phyloP scores from a whole-genome alignment of 2,329 filamentous ascomycete species.

The Fusarium sp. region DNA sequence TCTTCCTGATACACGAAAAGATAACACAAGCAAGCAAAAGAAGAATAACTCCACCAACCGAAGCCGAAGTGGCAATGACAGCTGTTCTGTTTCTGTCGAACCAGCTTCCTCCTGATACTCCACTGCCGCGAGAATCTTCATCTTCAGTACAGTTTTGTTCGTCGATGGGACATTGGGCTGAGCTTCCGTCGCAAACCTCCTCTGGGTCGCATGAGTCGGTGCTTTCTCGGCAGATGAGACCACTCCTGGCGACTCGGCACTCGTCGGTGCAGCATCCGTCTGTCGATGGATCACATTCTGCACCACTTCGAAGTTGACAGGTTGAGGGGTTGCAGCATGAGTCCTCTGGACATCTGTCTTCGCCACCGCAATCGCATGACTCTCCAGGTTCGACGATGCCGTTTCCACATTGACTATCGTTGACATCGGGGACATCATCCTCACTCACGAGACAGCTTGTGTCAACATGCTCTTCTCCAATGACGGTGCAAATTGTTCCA shows the following conservation, averaged over 20 bases:
- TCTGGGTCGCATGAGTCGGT: slow-evolving; percentile 21
- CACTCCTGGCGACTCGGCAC: slow-evolving; percentile 15
- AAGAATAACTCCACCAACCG: slow-evolving; percentile 24
- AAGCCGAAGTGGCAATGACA: slow-evolving; percentile 27
- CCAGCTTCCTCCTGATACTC: slow-evolving; percentile 14
- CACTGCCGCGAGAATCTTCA: neutral
- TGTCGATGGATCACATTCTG: slow-evolving; percentile 22
- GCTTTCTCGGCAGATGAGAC: slow-evolving; percentile 15
- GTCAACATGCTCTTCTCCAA: slow-evolving; percentile 79
- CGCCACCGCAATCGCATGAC: slow-evolving; percentile 29
- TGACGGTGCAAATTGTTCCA: slow-evolving; percentile 86
- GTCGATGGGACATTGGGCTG: slow-evolving; percentile 25
- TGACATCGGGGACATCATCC: slow-evolving; percentile 82
- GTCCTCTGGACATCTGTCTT: neutral
- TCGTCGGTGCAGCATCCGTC: slow-evolving; percentile 32
- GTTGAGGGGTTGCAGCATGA: slow-evolving; percentile 31
- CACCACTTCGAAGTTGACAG: slow-evolving; percentile 15
- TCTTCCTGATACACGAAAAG: slow-evolving; percentile 14
- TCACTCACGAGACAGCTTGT: slow-evolving; percentile 75
- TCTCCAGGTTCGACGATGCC: slow-evolving; percentile 52
- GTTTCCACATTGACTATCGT: slow-evolving; percentile 85
- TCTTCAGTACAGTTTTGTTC: slow-evolving; percentile 3
- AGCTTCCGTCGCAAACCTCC: slow-evolving; percentile 28
- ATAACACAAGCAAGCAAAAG: slow-evolving; percentile 2
- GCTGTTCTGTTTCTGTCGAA: slow-evolving; percentile 34